These are phyloP conservation scores for Aquilaria sinensis DNA, from an alignment of 345 rosid genomes.

Conservation along the genomic window DNA sequence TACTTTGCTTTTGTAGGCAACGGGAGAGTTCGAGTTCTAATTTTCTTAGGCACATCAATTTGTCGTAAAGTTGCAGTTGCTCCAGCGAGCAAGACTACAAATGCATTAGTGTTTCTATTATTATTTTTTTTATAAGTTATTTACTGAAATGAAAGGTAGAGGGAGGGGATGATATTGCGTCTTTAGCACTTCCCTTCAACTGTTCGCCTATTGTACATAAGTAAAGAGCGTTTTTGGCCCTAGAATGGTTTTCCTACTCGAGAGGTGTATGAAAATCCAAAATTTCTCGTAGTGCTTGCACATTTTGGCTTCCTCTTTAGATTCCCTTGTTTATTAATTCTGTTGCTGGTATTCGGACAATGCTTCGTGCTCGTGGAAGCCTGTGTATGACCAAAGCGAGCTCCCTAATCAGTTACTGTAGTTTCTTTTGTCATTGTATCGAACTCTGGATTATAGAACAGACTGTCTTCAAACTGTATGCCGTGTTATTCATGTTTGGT, in stretches of 20 bases:
- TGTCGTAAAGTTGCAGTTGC: slow-evolving; percentile 12
- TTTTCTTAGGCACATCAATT: slow-evolving; percentile 18
- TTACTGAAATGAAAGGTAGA: slow-evolving; percentile 24
- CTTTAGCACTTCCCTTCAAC: slow-evolving; percentile 19
- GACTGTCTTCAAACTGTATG: no score
- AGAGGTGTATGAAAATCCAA: slow-evolving; percentile 12
- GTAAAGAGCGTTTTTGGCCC: slow-evolving; percentile 31
- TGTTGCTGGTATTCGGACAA: no score
- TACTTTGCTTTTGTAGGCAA: slow-evolving; percentile 48
- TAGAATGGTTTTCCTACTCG: slow-evolving; percentile 18
- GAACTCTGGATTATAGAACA: no score
- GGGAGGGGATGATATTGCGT: slow-evolving; percentile 23
- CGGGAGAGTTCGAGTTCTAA: slow-evolving; percentile 94
- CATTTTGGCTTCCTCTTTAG: no score
- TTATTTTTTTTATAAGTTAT: slow-evolving; percentile 14
- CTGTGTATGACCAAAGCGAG: no score
- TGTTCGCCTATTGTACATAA: slow-evolving; percentile 66
- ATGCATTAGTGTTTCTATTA: slow-evolving; percentile 17
- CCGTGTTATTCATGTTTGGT: no score
- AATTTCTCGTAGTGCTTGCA: neutral
- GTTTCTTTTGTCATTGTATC: no score
- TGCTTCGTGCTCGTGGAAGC: no score
- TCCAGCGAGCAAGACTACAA: slow-evolving; percentile 10
- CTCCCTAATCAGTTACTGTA: no score
- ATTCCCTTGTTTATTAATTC: no score